A percentile compares a stretch with the other conserved stretches of the same genome.
phyloP scores from a whole-genome alignment of 495 filamentous ascomycete species.

The Penicillium bovifimosum region DNA sequence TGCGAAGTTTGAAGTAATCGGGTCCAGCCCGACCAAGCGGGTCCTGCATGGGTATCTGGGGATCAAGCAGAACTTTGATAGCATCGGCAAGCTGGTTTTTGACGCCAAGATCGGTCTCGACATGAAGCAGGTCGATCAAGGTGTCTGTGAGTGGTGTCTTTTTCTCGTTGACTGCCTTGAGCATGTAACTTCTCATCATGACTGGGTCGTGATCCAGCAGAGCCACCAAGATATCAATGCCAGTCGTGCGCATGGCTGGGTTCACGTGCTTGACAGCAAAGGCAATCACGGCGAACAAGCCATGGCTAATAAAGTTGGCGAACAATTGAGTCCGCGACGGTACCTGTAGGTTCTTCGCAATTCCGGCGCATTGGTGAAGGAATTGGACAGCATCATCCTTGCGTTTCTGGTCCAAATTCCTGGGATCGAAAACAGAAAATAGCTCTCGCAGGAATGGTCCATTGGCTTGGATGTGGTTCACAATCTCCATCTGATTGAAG shows the following conservation, averaged over 20 bases:
- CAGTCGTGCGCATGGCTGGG: conserved; percentile 80
- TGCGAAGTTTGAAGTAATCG: conserved; percentile 64
- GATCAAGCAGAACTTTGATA: conserved; percentile 89
- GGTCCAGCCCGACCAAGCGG: conserved; percentile 59
- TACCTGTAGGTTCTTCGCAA: conserved; percentile 89
- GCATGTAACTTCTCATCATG: conserved; percentile 90
- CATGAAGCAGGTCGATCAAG: conserved; percentile 84
- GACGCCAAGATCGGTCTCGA: conserved; percentile 87
- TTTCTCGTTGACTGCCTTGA: conserved; percentile 82
- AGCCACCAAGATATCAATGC: conserved; percentile 87
- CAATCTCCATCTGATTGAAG: conserved; percentile 97
- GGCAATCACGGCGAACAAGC: conserved; percentile 83
- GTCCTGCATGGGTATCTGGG: conserved; percentile 59
- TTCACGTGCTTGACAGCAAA: conserved; percentile 83
- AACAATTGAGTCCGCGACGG: conserved; percentile 75
- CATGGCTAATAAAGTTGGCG: conserved; percentile 80
- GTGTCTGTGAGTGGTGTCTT: conserved; percentile 86
- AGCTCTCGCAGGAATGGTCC: conserved; percentile 73
- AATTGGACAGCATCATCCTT: conserved; percentile 95
- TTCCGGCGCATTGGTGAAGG: conserved; percentile 91
- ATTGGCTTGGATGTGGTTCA: conserved; percentile 83
- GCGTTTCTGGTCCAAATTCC: conserved; percentile 57
- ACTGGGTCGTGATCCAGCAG: conserved; percentile 93
- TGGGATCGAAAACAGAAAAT: conserved; percentile 77
- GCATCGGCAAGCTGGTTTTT: conserved; percentile 96